Conservation (phyloP, 2,329 filamentous ascomycete genomes). For the Alternaria conjuncta region DNA sequence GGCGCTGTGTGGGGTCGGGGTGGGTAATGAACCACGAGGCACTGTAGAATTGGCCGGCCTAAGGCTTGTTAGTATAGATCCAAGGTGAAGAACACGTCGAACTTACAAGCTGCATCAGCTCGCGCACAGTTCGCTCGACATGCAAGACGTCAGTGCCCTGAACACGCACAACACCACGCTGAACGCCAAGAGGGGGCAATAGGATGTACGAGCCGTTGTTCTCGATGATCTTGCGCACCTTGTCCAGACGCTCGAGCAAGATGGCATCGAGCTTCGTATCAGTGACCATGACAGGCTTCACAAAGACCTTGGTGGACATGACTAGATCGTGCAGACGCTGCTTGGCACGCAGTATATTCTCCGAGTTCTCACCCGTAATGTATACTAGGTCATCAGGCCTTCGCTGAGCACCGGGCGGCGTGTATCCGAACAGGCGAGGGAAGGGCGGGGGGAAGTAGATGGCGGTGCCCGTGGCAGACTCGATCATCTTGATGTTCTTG, state of each 20-base stretch:
- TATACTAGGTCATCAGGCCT: constrained; percentile 90
- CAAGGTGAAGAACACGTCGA: background rate
- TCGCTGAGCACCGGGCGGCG: constrained; percentile 78
- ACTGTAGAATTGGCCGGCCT: constrained; percentile 97
- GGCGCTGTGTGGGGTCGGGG: constrained; percentile 69
- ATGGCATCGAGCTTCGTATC: constrained; percentile 95
- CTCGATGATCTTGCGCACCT: constrained; percentile 97
- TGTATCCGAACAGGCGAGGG: constrained; percentile 88
- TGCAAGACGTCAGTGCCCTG: constrained; percentile 93
- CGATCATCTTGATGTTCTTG: constrained; percentile 97
- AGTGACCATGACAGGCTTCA: constrained; percentile 91
- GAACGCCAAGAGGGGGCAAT: constrained; percentile 85
- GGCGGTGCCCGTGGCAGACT: constrained; percentile 91
- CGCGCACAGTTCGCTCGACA: constrained; percentile 91
- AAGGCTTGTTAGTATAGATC: constrained; percentile 24
- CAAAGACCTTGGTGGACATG: constrained; percentile 72
- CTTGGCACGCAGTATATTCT: constrained; percentile 87
- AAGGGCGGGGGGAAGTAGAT: constrained; percentile 98
- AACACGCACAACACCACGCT: constrained; percentile 83
- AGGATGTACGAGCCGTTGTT: constrained; percentile 94
- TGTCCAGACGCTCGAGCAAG: constrained; percentile 86
- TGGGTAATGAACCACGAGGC: constrained; percentile 94
- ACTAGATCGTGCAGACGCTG: constrained; percentile 88
- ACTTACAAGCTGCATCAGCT: constrained; percentile 90
- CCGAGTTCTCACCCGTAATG: constrained; percentile 87